Conservation (phyloP, 2,329 filamentous ascomycete genomes). For the Phialemoniopsis sp. region DNA sequence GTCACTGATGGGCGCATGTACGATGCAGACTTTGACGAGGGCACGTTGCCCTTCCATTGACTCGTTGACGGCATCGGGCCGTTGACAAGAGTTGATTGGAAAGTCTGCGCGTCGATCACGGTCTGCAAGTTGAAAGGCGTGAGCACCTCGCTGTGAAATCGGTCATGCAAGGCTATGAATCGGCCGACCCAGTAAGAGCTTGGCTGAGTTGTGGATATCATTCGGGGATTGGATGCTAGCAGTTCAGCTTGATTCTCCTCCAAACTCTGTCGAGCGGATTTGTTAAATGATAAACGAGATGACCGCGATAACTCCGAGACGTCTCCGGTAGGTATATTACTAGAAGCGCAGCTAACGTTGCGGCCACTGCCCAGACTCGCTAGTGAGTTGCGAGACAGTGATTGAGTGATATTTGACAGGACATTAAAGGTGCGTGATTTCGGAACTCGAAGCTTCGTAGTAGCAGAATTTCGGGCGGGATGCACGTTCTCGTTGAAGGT, state of each 20-base stretch:
- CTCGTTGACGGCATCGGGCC: background rate
- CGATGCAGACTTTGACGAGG: background rate
- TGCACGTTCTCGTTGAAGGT: background rate
- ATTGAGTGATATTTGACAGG: conserved; percentile 4
- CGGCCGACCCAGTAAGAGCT: conserved; percentile 57
- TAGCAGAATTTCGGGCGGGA: background rate
- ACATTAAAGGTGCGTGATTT: conserved; percentile 6
- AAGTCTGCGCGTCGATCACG: conserved; percentile 14
- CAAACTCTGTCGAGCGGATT: background rate
- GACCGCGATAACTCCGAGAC: conserved; percentile 10
- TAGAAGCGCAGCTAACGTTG: conserved; percentile 4
- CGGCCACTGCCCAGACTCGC: conserved; percentile 2
- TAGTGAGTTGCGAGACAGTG: conserved; percentile 4
- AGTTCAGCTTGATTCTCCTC: no score
- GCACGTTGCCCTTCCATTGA: background rate
- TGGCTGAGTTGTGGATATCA: conserved; percentile 32
- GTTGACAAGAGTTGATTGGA: conserved; percentile 7
- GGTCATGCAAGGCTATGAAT: conserved; percentile 50
- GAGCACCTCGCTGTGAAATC: conserved; percentile 36
- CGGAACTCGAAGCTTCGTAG: background rate
- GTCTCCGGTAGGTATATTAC: background rate
- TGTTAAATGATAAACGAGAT: conserved; percentile 8
- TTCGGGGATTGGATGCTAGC: conserved; percentile 11
- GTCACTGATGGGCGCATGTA: conserved; percentile 1
- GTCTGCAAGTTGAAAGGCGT: conserved; percentile 16